Base-by-base conservation (phyloP, 2,329 filamentous ascomycete species). In the Thielaviopsis euricoi region DNA sequence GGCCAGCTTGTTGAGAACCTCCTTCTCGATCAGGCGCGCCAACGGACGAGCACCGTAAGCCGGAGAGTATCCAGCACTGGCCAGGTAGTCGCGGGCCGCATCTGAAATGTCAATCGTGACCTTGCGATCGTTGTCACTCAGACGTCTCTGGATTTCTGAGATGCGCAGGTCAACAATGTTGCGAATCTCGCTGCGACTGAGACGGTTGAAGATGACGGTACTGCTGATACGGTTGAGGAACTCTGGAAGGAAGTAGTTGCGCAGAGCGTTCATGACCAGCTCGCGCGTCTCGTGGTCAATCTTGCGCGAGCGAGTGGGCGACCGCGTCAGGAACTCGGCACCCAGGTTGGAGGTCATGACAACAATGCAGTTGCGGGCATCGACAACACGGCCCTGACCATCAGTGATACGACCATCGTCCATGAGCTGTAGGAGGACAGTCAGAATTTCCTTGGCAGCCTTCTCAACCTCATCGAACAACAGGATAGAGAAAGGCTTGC, bases 281-380 rank as follows among this genome's bases (percentile, higher is more conserved):
- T 96, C 90, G 61, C 81, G 80, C 0, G 90, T 96, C 1, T 86
- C 83, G 0, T 83, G 77, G 65, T 98, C 93, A 64, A 98, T 93
- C 67, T 77, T 83, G 65, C 91, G 91, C 65, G 94, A 87, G 56
- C 84, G 81, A 55, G 80, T 80, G 58, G 84, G 83, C 17, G 87
- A 85, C 22, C 89, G 85, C 46, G 87, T 75, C n/a, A 98, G 85
- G 70, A 85, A 95, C 70, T 97, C 93, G 33, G 93, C 93, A 63
- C 93, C 93, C 61, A 98, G 72, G 74, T 98, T 98, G 66, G 89
- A 96, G 0, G 93, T 98, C 89, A 98, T 95, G 71, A 98, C 93
- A 50, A 98, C 91, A 64, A 98, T 97, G 69, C 91, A 97, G 78
- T 98, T 98, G 73, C 85, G 89, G 61, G 91, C 93, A 66, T 98